These are phyloP conservation scores for Porogramme epimiltina DNA, from an alignment of 1,284 basidiomycete species.

Conservation along the genomic window DNA sequence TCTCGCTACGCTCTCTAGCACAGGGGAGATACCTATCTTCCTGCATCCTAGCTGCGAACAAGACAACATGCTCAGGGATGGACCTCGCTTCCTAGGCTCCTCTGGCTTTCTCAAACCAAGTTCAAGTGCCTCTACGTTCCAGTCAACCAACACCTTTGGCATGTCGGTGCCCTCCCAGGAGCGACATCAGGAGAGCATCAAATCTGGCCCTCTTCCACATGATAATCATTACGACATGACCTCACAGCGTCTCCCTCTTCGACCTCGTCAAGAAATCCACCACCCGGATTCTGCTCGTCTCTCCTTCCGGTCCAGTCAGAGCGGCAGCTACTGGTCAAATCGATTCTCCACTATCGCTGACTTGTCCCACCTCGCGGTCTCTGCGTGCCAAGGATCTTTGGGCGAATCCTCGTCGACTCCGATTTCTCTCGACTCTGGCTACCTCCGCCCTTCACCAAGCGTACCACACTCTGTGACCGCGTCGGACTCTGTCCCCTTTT, in stretches of 20 bases:
- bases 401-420: too few species aligned
- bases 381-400: too few species aligned
- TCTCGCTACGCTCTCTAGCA: constrained; percentile 39
- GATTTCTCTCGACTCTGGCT: constrained; percentile 21
- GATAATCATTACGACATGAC: too few species aligned
- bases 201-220: too few species aligned
- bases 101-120: constrained; percentile 12
- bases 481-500: not conserved
- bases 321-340: constrained; percentile 17
- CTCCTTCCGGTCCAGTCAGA: constrained; percentile 7
- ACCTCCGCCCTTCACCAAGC: constrained; percentile 3
- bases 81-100: not conserved
- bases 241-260: too few species aligned
- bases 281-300: not conserved
- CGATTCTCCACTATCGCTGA: constrained; percentile 15
- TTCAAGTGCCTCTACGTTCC: constrained; percentile 20
- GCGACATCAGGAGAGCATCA: not conserved
- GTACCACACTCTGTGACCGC: not conserved
- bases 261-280: too few species aligned
- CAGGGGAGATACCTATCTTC: constrained; percentile 58
- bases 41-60: constrained; percentile 35
- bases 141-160: constrained; percentile 32
- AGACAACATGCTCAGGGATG: not conserved
- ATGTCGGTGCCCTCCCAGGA: not conserved
- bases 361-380: constrained; percentile 24